Evolutionary conservation across 306 rosid genomes (phyloP).

Genomic region (Quillaja saponaria): DNA sequence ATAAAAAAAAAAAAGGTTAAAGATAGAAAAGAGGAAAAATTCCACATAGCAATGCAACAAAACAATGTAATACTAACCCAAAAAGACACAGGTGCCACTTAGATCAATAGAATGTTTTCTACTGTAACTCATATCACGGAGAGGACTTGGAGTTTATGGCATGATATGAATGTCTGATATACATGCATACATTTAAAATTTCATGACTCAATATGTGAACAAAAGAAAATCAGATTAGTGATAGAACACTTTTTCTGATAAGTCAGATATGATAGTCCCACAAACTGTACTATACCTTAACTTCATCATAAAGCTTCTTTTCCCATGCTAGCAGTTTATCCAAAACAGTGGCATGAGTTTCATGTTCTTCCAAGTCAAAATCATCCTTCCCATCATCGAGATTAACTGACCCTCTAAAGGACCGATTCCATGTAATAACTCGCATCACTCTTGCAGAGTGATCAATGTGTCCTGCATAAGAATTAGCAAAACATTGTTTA

Average conservation of each 20-base stretch:
- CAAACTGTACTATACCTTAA: slow-evolving; percentile 56
- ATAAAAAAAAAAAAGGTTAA: not conserved
- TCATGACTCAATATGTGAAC: not conserved
- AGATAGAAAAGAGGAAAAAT: not conserved
- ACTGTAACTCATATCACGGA: not conserved
- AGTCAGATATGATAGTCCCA: too few relatives aligned
- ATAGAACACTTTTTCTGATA: too few relatives aligned
- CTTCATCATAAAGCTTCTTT: slow-evolving; percentile 93
- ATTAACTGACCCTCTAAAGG: slow-evolving; percentile 62
- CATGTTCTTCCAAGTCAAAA: slow-evolving; percentile 68
- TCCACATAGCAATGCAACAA: not conserved
- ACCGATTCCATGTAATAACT: slow-evolving; percentile 91
- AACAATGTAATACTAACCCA: not conserved
- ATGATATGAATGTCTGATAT: not conserved
- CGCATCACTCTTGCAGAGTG: slow-evolving; percentile 95
- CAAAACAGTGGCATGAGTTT: slow-evolving; percentile 91
- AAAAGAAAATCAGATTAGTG: too few relatives aligned
- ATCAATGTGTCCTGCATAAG: slow-evolving; percentile 75
- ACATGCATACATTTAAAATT: not conserved
- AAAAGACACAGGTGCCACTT: not conserved
- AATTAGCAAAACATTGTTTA: slow-evolving; percentile 5
- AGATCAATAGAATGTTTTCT: not conserved
- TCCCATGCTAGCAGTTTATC: slow-evolving; percentile 98
- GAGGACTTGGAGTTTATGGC: not conserved
- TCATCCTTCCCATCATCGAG: slow-evolving; percentile 72